Conservation (phyloP, 2,329 filamentous ascomycete species). For the Alternaria metachromatica region DNA sequence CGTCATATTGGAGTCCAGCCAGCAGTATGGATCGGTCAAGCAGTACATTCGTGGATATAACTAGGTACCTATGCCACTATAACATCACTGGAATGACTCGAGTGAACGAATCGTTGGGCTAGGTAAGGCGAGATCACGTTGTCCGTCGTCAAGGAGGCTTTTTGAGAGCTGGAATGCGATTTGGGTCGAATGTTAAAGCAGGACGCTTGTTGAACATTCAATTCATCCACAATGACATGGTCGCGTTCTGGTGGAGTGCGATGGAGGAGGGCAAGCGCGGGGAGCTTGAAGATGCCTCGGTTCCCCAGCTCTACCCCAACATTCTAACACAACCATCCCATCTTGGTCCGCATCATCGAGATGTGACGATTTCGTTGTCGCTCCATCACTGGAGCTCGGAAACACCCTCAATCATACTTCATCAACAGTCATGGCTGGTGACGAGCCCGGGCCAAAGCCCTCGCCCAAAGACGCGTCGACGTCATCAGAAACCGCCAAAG, state of each 20-base stretch:
- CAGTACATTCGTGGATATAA: neutral
- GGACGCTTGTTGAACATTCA: neutral
- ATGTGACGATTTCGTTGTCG: slow-evolving; percentile 26
- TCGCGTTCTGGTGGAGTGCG: neutral
- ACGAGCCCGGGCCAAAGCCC: slow-evolving; percentile 22
- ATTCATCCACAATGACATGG: neutral
- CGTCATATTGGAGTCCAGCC: slow-evolving; percentile 19
- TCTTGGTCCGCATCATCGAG: neutral
- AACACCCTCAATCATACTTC: neutral
- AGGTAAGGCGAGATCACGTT: neutral
- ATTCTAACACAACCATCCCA: slow-evolving; percentile 6
- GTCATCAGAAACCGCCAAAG: slow-evolving; percentile 42
- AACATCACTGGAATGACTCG: neutral
- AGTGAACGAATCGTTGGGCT: neutral
- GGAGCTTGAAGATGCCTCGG: slow-evolving; percentile 38
- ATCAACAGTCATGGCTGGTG: slow-evolving; percentile 29
- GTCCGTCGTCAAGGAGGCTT: neutral
- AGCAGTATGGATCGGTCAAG: neutral
- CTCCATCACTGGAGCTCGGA: slow-evolving; percentile 22
- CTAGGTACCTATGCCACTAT: neutral
- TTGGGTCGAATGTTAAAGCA: neutral
- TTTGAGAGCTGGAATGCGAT: neutral
- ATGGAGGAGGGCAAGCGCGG: slow-evolving; percentile 25
- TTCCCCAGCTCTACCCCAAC: slow-evolving; percentile 25
- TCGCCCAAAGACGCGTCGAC: slow-evolving; percentile 25